These are phyloP conservation scores for Boechera stricta DNA, from an alignment of 345 rosid species.

Conservation along the genomic window DNA sequence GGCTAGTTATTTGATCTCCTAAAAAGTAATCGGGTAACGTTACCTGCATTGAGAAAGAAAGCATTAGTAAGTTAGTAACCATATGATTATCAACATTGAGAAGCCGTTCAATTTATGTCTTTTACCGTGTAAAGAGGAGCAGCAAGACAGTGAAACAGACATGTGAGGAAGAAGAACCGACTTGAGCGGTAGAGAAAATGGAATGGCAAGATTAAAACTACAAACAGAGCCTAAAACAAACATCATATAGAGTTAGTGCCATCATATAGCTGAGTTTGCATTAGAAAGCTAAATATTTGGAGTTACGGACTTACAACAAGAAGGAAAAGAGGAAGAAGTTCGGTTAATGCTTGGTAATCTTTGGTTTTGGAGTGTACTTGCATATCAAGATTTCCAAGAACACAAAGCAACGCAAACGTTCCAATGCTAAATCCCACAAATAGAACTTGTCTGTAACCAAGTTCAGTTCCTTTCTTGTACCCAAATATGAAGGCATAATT, in stretches of 20 bases:
- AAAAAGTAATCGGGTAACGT: conserved; percentile 66
- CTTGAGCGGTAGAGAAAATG: conserved; percentile 52
- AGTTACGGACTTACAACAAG: conserved; percentile 42
- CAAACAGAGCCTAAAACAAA: conserved; percentile 55
- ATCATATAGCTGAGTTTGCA: not conserved
- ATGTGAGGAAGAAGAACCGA: conserved; percentile 48
- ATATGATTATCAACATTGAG: conserved; percentile 22
- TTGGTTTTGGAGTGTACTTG: conserved; percentile 50
- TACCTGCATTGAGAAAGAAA: conserved; percentile 52
- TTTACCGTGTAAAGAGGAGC: conserved; percentile 50
- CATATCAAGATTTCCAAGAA: conserved; percentile 68
- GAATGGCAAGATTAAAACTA: conserved; percentile 55
- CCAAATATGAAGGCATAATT: conserved; percentile 77
- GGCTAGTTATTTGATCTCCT: conserved; percentile 72
- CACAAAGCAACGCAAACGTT: conserved; percentile 54
- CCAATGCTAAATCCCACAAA: conserved; percentile 60
- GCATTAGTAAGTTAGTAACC: not conserved
- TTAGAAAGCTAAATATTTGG: not conserved
- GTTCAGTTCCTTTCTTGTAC: conserved; percentile 73
- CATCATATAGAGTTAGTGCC: conserved; percentile 10
- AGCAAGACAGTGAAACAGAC: conserved; percentile 46
- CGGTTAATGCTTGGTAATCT: conserved; percentile 50
- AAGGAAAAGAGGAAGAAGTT: conserved; percentile 54
- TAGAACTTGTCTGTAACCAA: conserved; percentile 67
- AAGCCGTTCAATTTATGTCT: conserved; percentile 15